Percentiles rank a stretch among this genome's conserved stretches.
Evolutionary conservation across 2,329 filamentous ascomycete species (phyloP).

Genomic region (Endothia cerciana): DNA sequence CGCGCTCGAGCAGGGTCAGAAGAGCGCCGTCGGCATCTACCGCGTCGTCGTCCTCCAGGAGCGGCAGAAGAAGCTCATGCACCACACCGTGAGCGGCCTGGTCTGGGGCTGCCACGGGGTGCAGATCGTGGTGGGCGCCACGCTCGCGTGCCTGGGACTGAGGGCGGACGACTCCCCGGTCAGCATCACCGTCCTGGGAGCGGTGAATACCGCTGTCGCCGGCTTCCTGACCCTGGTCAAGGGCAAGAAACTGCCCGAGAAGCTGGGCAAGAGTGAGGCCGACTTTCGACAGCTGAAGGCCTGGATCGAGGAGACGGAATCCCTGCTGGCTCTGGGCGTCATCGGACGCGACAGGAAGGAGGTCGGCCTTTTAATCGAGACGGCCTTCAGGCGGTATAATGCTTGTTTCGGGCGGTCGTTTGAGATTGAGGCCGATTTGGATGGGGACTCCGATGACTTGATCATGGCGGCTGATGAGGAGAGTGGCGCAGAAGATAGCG

Average conservation of each 20-base stretch:
- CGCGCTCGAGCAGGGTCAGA: conserved; percentile 41
- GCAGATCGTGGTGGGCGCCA: conserved; percentile 62
- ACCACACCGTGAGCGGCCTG: conserved; percentile 36
- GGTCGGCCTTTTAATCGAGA: conserved; percentile 47
- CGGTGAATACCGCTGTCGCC: conserved; percentile 65
- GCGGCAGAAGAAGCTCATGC: conserved; percentile 34
- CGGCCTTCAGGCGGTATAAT: conserved; percentile 48
- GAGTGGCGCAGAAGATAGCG: not conserved
- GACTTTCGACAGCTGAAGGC: conserved; percentile 52
- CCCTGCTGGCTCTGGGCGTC: conserved; percentile 46
- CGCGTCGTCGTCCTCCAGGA: conserved; percentile 41
- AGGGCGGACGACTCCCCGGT: conserved; percentile 55
- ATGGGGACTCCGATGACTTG: not conserved
- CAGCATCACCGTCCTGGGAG: conserved; percentile 62
- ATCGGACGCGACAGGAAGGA: conserved; percentile 48
- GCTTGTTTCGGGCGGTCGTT: conserved; percentile 32
- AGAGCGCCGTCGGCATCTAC: conserved; percentile 46
- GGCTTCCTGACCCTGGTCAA: conserved; percentile 65
- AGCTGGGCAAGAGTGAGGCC: conserved; percentile 51
- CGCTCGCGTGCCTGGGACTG: conserved; percentile 62
- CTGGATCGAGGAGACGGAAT: conserved; percentile 59
- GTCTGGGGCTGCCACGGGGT: conserved; percentile 60
- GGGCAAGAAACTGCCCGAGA: conserved; percentile 58
- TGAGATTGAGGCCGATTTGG: conserved; percentile 12
- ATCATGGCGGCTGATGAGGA: not conserved